A percentile compares a stretch with the other conserved stretches of the same genome.
phyloP scores from a whole-genome alignment of 495 filamentous ascomycete species.

The Aspergillus asperescens region DNA sequence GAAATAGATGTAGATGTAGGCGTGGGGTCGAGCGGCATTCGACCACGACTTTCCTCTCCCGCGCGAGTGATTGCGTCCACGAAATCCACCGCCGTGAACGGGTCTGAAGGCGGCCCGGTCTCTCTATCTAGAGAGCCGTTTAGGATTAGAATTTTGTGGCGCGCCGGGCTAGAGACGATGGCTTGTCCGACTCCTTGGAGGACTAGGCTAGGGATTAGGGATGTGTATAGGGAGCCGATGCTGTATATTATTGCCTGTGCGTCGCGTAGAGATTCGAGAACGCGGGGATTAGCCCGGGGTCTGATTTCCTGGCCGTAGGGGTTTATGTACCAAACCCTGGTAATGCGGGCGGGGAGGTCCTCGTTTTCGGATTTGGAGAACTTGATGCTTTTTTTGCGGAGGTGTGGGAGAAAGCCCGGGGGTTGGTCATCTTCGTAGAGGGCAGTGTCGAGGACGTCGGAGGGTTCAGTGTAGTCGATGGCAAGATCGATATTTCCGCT shows the following conservation, averaged over 20 bases:
- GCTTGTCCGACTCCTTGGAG: constrained; percentile 43
- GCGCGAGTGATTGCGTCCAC: constrained; percentile 70
- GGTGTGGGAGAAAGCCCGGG: constrained; percentile 72
- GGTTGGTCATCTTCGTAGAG: constrained; percentile 75
- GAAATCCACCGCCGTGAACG: constrained; percentile 72
- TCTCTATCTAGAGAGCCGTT: constrained; percentile 82
- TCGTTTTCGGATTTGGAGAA: constrained; percentile 71
- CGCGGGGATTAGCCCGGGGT: constrained; percentile 72
- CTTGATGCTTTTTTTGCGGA: constrained; percentile 71
- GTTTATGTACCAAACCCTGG: constrained; percentile 93
- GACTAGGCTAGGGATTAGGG: constrained; percentile 61
- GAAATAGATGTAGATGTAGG: constrained; percentile 1
- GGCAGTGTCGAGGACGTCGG: constrained; percentile 32
- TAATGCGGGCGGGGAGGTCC: constrained; percentile 70
- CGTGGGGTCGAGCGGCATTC: constrained; percentile 10
- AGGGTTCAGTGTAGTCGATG: constrained; percentile 64
- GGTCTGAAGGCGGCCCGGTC: constrained; percentile 57
- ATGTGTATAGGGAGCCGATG: constrained; percentile 84
- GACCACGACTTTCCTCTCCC: constrained; percentile 42
- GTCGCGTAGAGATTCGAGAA: constrained; percentile 56
- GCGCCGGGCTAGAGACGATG: constrained; percentile 37
- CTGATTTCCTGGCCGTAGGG: constrained; percentile 90
- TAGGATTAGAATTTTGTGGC: constrained; percentile 77
- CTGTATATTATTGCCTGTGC: constrained; percentile 75
- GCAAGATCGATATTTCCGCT: constrained; percentile 14